Percentiles rank a stretch among this genome's conserved stretches.
These are phyloP conservation scores for Mortierella sp. DNA, from an alignment of 371 early-diverging fungal genomes.

Conservation along the genomic window DNA sequence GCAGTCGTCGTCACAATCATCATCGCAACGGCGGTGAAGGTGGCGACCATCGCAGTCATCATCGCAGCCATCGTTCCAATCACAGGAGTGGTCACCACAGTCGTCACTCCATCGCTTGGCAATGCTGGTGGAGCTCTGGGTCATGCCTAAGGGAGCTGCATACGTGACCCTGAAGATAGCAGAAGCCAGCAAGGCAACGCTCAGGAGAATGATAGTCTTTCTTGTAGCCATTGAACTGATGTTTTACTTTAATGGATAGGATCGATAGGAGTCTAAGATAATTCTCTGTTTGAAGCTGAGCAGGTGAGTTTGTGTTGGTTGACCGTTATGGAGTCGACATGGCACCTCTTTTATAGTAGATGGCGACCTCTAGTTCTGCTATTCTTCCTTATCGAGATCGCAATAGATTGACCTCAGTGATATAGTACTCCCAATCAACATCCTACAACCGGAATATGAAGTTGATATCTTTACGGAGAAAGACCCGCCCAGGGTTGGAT, in stretches of 20 bases:
- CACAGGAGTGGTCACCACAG: background rate
- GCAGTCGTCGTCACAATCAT: constrained; percentile 5
- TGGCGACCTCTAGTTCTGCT: too few species aligned
- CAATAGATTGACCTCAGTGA: background rate
- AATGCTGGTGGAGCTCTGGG: background rate
- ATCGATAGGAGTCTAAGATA: background rate
- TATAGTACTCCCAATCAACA: background rate
- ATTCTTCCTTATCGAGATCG: background rate
- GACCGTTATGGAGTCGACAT: too few species aligned
- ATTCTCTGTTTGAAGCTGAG: background rate
- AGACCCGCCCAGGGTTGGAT: background rate
- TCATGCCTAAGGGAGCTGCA: constrained; percentile 14
- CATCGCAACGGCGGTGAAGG: background rate
- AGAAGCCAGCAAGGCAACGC: constrained; percentile 16
- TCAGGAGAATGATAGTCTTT: constrained; percentile 33
- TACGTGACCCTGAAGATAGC: constrained; percentile 6
- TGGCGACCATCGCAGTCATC: constrained; percentile 1
- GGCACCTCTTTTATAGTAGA: background rate
- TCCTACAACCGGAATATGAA: too few species aligned
- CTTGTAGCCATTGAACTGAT: constrained; percentile 19
- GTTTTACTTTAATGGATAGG: background rate
- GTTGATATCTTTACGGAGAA: background rate
- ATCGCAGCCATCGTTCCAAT: background rate
- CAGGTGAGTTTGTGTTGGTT: too few species aligned
- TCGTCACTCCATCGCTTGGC: constrained; percentile 16